Conservation (phyloP, 2,329 filamentous ascomycete species). For the Clonostachys rosea region DNA sequence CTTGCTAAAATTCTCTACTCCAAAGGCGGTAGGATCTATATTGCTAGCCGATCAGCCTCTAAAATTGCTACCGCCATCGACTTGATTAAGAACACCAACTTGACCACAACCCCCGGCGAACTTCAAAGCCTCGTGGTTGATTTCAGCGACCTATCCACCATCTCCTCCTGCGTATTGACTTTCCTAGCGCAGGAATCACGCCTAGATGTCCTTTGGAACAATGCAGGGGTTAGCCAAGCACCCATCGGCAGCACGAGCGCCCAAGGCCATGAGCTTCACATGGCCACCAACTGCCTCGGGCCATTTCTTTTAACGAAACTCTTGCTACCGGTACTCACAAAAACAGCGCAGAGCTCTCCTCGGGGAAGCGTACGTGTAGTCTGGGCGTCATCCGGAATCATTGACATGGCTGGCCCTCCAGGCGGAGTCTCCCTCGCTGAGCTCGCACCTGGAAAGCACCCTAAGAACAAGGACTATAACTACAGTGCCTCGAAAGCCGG, state of each 20-base stretch:
- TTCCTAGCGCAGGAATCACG: neutral
- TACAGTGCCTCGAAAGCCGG: constrained; percentile 22
- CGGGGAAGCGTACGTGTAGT: neutral
- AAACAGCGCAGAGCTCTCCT: neutral
- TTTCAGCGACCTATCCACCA: neutral
- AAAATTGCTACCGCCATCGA: neutral
- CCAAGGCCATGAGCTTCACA: neutral
- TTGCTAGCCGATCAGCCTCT: neutral
- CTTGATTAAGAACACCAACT: neutral
- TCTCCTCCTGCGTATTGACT: neutral
- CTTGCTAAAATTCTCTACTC: neutral
- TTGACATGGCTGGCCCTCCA: neutral
- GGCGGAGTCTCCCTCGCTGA: neutral
- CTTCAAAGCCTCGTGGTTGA: neutral
- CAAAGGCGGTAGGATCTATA: neutral
- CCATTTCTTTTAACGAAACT: neutral
- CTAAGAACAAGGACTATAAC: no score
- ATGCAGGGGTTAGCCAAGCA: neutral
- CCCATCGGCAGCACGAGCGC: neutral
- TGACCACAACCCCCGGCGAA: constrained; percentile 8
- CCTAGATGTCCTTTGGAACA: neutral
- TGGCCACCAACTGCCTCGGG: neutral
- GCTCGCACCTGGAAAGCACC: neutral
- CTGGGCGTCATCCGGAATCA: neutral
- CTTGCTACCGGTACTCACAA: neutral